Evolutionary conservation across 257 asterid genomes (phyloP).

Genomic region (Solanum tacnaense): DNA sequence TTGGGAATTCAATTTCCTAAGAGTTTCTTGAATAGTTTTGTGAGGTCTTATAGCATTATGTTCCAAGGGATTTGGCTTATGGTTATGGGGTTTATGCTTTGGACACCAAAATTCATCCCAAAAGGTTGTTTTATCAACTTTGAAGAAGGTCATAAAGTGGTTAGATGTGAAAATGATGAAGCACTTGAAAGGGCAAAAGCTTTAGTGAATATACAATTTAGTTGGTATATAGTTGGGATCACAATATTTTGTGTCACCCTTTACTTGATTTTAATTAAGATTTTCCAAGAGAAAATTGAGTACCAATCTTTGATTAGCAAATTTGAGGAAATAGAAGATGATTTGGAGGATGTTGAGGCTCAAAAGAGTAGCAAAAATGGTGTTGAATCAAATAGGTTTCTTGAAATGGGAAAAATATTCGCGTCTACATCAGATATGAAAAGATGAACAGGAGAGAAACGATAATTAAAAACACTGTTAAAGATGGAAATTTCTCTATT

Average conservation of each 20-base stretch:
- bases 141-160: conserved; percentile 31
- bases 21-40: conserved; percentile 56
- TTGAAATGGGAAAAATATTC: conserved; percentile 20
- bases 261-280: conserved; percentile 24
- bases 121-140: conserved; percentile 40
- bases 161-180: conserved; percentile 39
- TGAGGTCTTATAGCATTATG: conserved; percentile 35
- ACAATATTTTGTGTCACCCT: conserved; percentile 22
- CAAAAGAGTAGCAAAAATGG: conserved; percentile 24
- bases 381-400: conserved; percentile 22
- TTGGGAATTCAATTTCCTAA: conserved; percentile 24
- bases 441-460: conserved; percentile 12
- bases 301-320: conserved; percentile 24
- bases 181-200: conserved; percentile 63
- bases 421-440: conserved; percentile 25
- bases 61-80: conserved; percentile 78
- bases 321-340: conserved; percentile 20
- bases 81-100: conserved; percentile 61
- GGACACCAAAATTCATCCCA: conserved; percentile 53
- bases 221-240: conserved; percentile 39
- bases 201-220: conserved; percentile 53
- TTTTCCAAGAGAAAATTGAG: conserved; percentile 29
- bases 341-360: conserved; percentile 39
- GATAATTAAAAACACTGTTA: background rate
- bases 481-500: background rate